Evolutionary conservation across 306 rosid genomes (phyloP), one percentile per base, ranked within the genome.

Genomic region (Castanea crenata): DNA sequence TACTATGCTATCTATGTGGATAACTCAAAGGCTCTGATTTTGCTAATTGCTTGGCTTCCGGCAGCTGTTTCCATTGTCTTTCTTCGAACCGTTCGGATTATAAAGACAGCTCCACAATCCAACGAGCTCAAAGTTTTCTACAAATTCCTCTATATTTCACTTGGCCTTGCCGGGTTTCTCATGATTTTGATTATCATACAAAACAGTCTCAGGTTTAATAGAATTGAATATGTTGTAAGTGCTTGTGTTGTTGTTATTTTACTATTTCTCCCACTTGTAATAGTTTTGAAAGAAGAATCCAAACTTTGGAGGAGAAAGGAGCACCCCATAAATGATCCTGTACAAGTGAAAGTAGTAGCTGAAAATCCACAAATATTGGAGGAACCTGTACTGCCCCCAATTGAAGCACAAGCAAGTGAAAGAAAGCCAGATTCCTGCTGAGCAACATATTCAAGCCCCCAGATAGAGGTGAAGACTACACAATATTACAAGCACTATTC

Each of bases 401-500:
- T n/a, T 29, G 34, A 63, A 38, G 38, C 76, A 1, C 54, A 79
- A 35, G 19, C 75, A 23, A 34, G 2, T 34, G 71, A 71, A 1
- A 46, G 71, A 10, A 71, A 78, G 78, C 34, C 49, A 41, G 76
- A 11, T 46, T 80, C 84, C 21, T 83, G 89, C 73, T 69, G 15
- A 29, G 59, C 55, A 88, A 70, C 8, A 69, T 79, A 1, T 82
- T 88, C 74, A 90, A 81, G 1, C 89, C 91, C 0, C 94, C 97
- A 0, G 73, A 76, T 5, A 91, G 93, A 79, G 97, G 97, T n/a
- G 97, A 91, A 62, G 93, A 89, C 73, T 85, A 88, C 83, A 88
- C 86, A 5, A 89, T 91, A 8, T 61, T 87, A 23, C 97, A 91
- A 83, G 97, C 90, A 5, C 49, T 92, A 27, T 88, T 92, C 79